These are phyloP conservation scores for Dendrocalamus latiflorus DNA, from an alignment of 202 grass and related monocot genomes.

Conservation along the genomic window DNA sequence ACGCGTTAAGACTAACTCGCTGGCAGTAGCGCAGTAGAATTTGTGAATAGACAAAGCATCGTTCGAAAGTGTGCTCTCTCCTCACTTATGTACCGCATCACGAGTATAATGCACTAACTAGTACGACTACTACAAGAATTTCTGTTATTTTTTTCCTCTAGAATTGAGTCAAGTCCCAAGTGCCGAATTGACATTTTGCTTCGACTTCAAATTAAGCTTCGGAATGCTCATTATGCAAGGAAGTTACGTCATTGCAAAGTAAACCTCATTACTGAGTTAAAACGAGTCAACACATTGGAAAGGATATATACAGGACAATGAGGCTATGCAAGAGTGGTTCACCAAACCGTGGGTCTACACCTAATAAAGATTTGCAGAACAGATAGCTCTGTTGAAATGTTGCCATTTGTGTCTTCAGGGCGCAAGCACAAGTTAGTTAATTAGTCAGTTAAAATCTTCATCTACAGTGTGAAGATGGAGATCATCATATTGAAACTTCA, in stretches of 20 bases:
- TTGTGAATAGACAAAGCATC: no score
- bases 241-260: not conserved
- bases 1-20: no score
- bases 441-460: not conserved
- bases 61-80: not conserved
- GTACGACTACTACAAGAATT: not conserved
- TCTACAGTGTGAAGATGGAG: conserved; percentile 1
- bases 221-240: not conserved
- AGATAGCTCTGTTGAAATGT: conserved; percentile 19
- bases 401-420: conserved; percentile 18
- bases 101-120: not conserved
- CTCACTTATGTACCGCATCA: not conserved
- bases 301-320: not conserved
- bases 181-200: conserved; percentile 1
- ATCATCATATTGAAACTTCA: not conserved
- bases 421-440: not conserved
- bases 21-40: no score
- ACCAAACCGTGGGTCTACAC: conserved; percentile 47
- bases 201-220: not conserved
- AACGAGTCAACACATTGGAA: not conserved
- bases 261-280: not conserved
- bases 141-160: not conserved
- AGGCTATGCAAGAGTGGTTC: conserved; percentile 35
- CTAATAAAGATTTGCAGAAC: conserved; percentile 48
- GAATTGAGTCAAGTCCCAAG: no score